Evolutionary conservation across 139 green algal genomes (phyloP).

Genomic region (Raphidocelis subcapitata): DNA sequence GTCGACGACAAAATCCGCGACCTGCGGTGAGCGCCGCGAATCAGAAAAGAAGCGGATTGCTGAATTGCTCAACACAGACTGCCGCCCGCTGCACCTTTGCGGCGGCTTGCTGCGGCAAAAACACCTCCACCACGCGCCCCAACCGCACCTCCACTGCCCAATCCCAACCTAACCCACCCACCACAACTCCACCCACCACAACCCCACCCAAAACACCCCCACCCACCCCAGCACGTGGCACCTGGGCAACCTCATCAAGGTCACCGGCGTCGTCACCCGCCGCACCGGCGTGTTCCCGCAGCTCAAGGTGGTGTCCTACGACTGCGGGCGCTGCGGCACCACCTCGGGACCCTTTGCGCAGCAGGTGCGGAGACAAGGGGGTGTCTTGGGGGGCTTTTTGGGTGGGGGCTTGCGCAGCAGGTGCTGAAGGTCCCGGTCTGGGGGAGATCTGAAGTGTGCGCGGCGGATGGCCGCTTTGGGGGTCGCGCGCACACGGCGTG

Average conservation of each 20-base stretch:
- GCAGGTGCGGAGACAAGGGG: constrained; percentile 36
- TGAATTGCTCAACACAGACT: too few relatives aligned
- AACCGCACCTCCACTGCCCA: not conserved
- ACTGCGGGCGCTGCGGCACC: constrained; percentile 88
- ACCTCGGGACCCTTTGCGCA: constrained; percentile 90
- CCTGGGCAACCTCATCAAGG: constrained; percentile 85
- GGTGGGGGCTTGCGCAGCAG: not conserved
- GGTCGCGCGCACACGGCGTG: too few relatives aligned
- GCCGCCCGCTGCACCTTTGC: too few relatives aligned
- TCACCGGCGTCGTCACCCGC: constrained; percentile 92
- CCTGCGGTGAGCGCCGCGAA: constrained; percentile 64
- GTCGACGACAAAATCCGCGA: constrained; percentile 91
- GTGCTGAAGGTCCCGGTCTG: not conserved
- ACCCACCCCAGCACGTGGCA: constrained; percentile 56
- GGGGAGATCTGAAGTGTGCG: not conserved
- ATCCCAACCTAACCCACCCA: not conserved
- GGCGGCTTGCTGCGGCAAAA: constrained; percentile 4
- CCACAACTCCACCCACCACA: not conserved
- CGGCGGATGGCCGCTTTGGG: too few relatives aligned
- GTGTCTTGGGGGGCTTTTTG: not conserved
- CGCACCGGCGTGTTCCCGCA: constrained; percentile 97
- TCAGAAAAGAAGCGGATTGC: not conserved
- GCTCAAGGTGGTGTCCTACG: constrained; percentile 88
- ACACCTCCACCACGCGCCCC: not conserved
- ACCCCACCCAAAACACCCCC: not conserved